Base-by-base conservation (phyloP, 768 basidiomycete genomes). In the Tylopilus plumbeoviolaceoides region DNA sequence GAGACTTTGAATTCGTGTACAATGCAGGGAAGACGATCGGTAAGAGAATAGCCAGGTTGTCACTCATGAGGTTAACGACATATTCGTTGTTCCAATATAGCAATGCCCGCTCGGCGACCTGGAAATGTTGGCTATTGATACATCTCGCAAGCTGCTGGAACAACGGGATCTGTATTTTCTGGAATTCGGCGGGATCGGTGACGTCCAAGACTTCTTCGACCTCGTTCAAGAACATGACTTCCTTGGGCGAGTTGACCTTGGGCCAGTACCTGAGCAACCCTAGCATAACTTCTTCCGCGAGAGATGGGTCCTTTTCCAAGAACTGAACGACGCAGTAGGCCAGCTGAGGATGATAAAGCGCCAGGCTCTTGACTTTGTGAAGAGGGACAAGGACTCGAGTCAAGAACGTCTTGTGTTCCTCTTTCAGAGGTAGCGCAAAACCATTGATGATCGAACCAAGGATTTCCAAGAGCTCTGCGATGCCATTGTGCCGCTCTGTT, bases 21-120 rank as follows among this genome's bases (percentile, higher is more conserved):
- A 99, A 72, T 7, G 95, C 89, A 27, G 95, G 93, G 76, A 98
- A 99, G 47, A 99, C 94, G 64, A 99, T 91, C 7, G 97, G 97
- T 28, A 99, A 78, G 54, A 99, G 83, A 56, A 85, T 72, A 21
- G 82, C 71, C 58, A 98, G 79, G 68, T 98, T 98, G 64, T 98
- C 94, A 70, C 92, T 91, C 92, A 99, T 98, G 48, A 99, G 82
- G 71, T 97, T 99, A 63, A 99, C 91, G 59, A 98, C 95, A 73
- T 98, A 99, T 74, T 98, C 97, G 74, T 98, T 98, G 75, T 98
- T 98, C 97, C 97, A 99, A 70, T 97, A 98, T 61, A 97, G 80
- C 54, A 99, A 72, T 4, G 95, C 95, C 40, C 97, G 83, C 71
- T 99, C 97, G 7, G 97, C 95, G 28, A 99, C 95, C 73, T 99